A percentile compares a stretch with the other conserved stretches of the same genome.
phyloP scores from a whole-genome alignment of 2,329 filamentous ascomycete species.

The Tolypocladium album region DNA sequence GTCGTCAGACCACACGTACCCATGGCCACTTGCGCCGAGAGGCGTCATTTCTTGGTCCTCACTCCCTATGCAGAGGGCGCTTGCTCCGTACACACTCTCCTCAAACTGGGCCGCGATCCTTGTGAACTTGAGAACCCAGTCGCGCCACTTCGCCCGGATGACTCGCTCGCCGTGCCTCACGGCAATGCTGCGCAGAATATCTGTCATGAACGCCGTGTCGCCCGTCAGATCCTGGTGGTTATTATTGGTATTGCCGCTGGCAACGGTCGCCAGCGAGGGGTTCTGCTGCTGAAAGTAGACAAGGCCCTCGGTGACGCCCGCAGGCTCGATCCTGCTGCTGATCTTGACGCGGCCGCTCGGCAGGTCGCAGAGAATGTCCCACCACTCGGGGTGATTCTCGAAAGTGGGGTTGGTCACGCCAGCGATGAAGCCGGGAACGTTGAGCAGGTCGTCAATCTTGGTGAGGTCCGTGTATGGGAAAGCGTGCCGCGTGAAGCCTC shows the following conservation, averaged over 20 bases:
- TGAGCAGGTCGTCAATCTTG: constrained; percentile 92
- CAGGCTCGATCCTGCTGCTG: constrained; percentile 73
- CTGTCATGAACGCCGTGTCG: constrained; percentile 80
- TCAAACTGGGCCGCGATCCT: constrained; percentile 90
- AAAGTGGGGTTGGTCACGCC: constrained; percentile 97
- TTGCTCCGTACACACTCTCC: constrained; percentile 88
- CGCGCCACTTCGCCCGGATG: constrained; percentile 83
- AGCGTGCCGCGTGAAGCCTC: constrained; percentile 89
- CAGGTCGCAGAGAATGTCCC: constrained; percentile 92
- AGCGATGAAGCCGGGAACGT: constrained; percentile 94
- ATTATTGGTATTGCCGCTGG: constrained; percentile 28
- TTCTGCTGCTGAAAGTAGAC: constrained; percentile 80
- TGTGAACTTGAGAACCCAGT: constrained; percentile 91
- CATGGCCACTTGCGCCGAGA: constrained; percentile 64
- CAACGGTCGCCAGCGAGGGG: constrained; percentile 40
- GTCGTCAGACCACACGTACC: constrained; percentile 91
- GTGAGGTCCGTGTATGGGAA: constrained; percentile 97
- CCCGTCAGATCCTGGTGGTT: constrained; percentile 62
- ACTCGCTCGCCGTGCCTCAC: constrained; percentile 82
- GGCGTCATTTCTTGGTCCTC: constrained; percentile 54
- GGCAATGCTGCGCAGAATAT: constrained; percentile 72
- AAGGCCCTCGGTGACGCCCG: constrained; percentile 73
- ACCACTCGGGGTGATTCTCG: constrained; percentile 92
- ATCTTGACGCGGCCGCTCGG: constrained; percentile 91
- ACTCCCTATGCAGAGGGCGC: constrained; percentile 74